These are phyloP conservation scores for Talinum fruticosum DNA, from an alignment of 148 eudicot genomes.

Conservation along the genomic window DNA sequence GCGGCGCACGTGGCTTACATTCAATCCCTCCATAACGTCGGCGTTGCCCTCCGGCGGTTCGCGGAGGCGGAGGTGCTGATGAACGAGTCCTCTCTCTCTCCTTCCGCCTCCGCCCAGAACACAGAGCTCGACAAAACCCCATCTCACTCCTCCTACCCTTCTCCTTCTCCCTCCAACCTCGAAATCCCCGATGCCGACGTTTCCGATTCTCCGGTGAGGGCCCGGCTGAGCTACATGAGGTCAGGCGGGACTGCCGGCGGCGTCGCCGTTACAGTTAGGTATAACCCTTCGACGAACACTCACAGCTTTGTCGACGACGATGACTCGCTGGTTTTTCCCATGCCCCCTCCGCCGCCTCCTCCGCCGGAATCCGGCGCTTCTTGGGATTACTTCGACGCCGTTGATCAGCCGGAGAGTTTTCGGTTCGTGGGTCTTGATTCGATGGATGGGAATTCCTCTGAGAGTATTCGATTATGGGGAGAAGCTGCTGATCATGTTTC, in stretches of 20 bases:
- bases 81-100: constrained; percentile 40
- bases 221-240: constrained; percentile 72
- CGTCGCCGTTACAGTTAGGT: constrained; percentile 43
- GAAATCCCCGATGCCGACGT: constrained; percentile 31
- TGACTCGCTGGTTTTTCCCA: constrained; percentile 34
- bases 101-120: constrained; percentile 23
- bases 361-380: constrained; percentile 51
- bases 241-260: constrained; percentile 35
- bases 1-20: constrained; percentile 80
- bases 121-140: constrained; percentile 47
- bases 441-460: constrained; percentile 23
- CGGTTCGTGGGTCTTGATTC: constrained; percentile 42
- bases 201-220: constrained; percentile 44
- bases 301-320: constrained; percentile 39
- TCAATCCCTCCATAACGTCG: constrained; percentile 62
- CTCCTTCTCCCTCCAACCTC: constrained; percentile 53
- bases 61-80: constrained; percentile 69
- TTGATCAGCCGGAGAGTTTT: constrained; percentile 50
- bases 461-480: constrained; percentile 36
- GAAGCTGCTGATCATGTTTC: constrained; percentile 9
- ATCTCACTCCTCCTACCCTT: constrained; percentile 62
- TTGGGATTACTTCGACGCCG: constrained; percentile 76
- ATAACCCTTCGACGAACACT: constrained; percentile 34
- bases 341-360: constrained; percentile 72
- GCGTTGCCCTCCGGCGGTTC: constrained; percentile 64